These are phyloP conservation scores for Trametes coccinea DNA, from an alignment of 768 basidiomycete species.

Conservation along the genomic window DNA sequence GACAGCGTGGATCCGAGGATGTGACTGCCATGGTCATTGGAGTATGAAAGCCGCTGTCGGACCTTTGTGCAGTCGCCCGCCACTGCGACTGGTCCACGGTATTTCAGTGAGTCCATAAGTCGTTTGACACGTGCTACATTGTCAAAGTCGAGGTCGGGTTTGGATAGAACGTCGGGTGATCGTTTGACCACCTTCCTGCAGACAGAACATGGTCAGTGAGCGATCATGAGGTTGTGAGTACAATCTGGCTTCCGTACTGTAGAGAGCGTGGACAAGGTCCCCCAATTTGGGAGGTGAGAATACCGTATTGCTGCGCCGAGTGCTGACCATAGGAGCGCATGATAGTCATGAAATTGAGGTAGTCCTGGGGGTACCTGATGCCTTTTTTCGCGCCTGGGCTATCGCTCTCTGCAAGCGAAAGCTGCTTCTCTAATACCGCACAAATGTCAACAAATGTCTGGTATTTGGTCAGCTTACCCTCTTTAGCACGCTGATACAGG, in stretches of 20 bases:
- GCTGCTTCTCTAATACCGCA: conserved; percentile 13
- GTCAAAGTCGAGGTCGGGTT: conserved; percentile 30
- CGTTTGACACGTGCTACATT: conserved; percentile 33
- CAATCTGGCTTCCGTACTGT: too few relatives aligned
- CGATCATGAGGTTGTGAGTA: too few relatives aligned
- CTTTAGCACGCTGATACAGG: conserved; percentile 16
- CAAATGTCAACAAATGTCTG: conserved; percentile 21
- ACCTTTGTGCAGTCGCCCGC: conserved; percentile 35
- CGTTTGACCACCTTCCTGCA: conserved; percentile 26
- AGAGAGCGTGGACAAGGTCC: not conserved
- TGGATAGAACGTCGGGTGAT: conserved; percentile 28
- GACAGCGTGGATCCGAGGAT: conserved; percentile 29
- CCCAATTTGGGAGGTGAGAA: conserved; percentile 13
- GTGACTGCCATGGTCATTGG: conserved; percentile 30
- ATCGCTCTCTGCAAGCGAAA: conserved; percentile 1
- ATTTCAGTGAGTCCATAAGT: conserved; percentile 22
- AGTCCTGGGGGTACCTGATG: conserved; percentile 17
- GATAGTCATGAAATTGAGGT: conserved; percentile 26
- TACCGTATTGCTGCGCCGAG: conserved; percentile 21
- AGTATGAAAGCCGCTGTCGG: conserved; percentile 27
- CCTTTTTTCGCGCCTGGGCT: conserved; percentile 21
- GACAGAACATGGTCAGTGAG: too few relatives aligned
- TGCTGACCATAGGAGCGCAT: conserved; percentile 22
- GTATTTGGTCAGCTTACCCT: conserved; percentile 20
- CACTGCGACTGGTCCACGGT: conserved; percentile 29